Base-by-base conservation (phyloP, 345 rosid species). In the Pistacia vera region DNA sequence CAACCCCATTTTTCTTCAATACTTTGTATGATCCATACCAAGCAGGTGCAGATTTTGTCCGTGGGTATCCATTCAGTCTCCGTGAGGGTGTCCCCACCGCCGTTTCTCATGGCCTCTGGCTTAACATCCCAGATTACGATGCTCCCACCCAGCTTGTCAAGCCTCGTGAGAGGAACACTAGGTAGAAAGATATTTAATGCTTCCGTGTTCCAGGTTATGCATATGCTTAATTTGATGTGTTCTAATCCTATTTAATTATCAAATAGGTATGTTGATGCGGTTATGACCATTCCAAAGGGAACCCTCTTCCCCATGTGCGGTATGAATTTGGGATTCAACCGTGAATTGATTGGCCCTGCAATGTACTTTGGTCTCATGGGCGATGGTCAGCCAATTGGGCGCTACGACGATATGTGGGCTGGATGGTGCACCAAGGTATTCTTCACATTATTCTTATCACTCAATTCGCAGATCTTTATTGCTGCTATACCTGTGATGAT, bases 341-440 rank as follows among this genome's bases (percentile, higher is more conserved):
- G 98, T 55, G 95, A 93, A 35, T 71, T 91, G 59, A 88, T 93
- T 63, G 97, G 97, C 36, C 91, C 97, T 35, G 97, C 97, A 48
- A 91, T 93, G 94, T 93, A 93, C 83, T 93, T 91, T 54, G 87
- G 97, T 28, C 93, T 93, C 77, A 93, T 93, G 97, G 96, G 97
- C 62, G 96, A 93, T 80, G 94, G 96, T 64, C 97, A 93, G 78
- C 97, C 97, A 51, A 88, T 93, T 75, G 92, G 93, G 1, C 92
- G 97, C 49, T 91, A 93, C 2, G 97, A 93, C 60, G 97, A 93
- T 71, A 93, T 93, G 97, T 93, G 97, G 97, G 97, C 97, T 80
- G 97, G 97, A 54, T 93, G 97, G 97, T 90, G 93, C 85, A 83
- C 75, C 46, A 93, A 93, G 87, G 93, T 88, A 72, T 44, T 4